Base-by-base conservation (phyloP, 768 basidiomycete genomes). In the Phlegmacium glaucopus region DNA sequence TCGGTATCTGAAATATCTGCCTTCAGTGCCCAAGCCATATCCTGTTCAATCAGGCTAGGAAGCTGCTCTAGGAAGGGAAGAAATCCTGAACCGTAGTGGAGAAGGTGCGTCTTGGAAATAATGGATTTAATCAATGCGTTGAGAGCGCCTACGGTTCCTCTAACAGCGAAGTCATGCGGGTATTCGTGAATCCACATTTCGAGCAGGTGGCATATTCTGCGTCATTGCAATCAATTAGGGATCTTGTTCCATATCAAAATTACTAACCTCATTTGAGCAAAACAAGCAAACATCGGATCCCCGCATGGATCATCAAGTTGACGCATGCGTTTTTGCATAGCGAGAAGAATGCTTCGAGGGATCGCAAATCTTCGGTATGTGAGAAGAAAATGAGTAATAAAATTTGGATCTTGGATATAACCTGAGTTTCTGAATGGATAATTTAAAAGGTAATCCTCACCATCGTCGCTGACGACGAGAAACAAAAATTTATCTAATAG, bases 301-400 rank as follows among this genome's bases (percentile, higher is more conserved):
- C 81, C 80, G 10, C 78, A 76, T 13, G 84, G 79, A 45, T 78
- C 78, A 58, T 87, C 85, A 11, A 93, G 70, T 53, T 85, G 80
- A 28, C 86, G 80, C 78, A 92, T 85, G 39, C 88, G 82, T 60
- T 90, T 87, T 64, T 91, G 87, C 85, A 94, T 90, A 5, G 88
- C 85, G 38, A 91, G 72, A n/a, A 94, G 71, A 13, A 94, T 70
- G 48, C 77, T 84, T 35, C 90, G 80, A 7, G 90, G 90, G 28
- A 77, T 85, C 32, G 89, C 78, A 61, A 93, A 94, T 49, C 88
- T 75, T 28, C 90, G 85, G 60, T 89, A 92, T 7, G 88, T 90
- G 32, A 92, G 76, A 39, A 94, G 71, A 64, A 94, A 92, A 63
- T 90, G 83, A 2, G 79, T 79, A 26, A 90, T 79, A 60, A 82